Evolutionary conservation across 371 early-diverging fungal species (phyloP).

Genomic region (Entomophthora muscae): DNA sequence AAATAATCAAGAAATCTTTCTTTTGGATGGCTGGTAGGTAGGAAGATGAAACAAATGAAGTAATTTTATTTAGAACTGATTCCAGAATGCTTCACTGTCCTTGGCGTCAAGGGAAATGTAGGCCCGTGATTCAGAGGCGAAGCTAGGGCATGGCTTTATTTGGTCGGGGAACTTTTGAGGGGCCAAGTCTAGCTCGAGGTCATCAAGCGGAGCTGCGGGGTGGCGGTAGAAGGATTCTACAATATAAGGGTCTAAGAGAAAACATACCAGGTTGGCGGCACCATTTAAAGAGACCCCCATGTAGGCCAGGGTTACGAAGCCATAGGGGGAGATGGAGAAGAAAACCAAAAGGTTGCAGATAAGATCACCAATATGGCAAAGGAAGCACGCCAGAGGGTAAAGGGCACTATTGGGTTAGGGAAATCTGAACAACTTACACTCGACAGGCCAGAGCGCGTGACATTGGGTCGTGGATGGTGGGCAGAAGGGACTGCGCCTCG

Average conservation of each 20-base stretch:
- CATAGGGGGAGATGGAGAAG: neutral
- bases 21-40: too few species aligned
- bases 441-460: neutral
- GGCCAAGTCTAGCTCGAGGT: too few species aligned
- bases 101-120: too few species aligned
- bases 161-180: too few species aligned
- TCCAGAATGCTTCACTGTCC: too few species aligned
- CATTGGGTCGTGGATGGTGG: neutral
- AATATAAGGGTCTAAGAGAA: neutral
- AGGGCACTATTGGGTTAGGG: neutral
- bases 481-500: neutral
- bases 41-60: too few species aligned
- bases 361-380: neutral
- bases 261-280: neutral
- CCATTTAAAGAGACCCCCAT: neutral
- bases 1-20: too few species aligned
- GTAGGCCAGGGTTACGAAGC: neutral
- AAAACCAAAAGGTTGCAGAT: neutral
- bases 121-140: too few species aligned
- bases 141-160: too few species aligned
- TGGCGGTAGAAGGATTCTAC: neutral
- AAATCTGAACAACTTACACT: neutral
- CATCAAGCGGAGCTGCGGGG: too few species aligned
- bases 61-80: too few species aligned
- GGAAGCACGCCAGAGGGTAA: neutral